Base-by-base conservation (phyloP, 306 rosid genomes). In the Gillenia trifoliata region DNA sequence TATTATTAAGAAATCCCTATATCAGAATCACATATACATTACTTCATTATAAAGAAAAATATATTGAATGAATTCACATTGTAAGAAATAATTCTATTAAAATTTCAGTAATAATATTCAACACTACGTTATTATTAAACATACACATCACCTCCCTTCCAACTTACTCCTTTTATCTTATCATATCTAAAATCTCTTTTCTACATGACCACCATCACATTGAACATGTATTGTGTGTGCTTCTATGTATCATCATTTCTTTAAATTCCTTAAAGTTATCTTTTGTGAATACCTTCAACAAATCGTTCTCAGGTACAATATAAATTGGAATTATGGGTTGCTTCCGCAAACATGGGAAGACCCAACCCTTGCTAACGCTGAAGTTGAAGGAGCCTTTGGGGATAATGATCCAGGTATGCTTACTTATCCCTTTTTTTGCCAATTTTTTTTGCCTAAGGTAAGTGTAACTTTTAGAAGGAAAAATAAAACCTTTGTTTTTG, bases 261-360 rank as follows among this genome's bases (percentile, higher is more conserved):
- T 26, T 17, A 70, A 29, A 70, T 52, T 50, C 11, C 6, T 45
- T 19, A 10, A 47, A 49, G 40, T 68, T 4, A 49, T 52, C 50
- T 33, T 9, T 8, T 54, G 22, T 34, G 31, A 16, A 34, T 55
- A 22, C 28, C 43, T 22, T 34, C 57, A 15, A 11, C 11, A 8
- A 38, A 38, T 57, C 25, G 16, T 72, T 25, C 11, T 17, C 84
- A 93, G 98, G 64, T 93, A 93, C 83, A 91, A 93, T 52, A 91
- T 93, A 68, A 80, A 91, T 68, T 93, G 98, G 98, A 93, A 93
- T 82, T 93, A 93, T 43, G 98, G 98, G 61, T 84, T 93, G 81
- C 97, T 91, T 82, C 97, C 98, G 56, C 97, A 93, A 86, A 93
- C 96, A 50, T 91, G 98, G 98, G 98, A 93, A 87, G 98, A 91